These are phyloP conservation scores for Austroboletus festivus DNA, from an alignment of 768 basidiomycete genomes.

Conservation along the genomic window DNA sequence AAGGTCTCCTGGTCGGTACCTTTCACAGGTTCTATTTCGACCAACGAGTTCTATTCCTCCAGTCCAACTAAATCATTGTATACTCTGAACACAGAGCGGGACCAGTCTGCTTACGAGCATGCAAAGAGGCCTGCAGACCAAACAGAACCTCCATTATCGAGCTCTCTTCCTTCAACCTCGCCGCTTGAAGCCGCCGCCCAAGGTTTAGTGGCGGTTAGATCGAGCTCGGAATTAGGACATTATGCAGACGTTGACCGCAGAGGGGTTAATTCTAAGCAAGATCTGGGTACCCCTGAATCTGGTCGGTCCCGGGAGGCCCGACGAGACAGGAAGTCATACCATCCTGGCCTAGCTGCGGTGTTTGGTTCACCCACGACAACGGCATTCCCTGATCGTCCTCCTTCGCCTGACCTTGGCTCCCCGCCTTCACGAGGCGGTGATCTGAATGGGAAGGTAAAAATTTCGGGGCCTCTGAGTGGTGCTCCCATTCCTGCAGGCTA, in stretches of 20 bases:
- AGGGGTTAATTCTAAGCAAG: constrained; percentile 29
- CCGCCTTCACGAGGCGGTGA: constrained; percentile 54
- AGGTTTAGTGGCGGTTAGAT: constrained; percentile 40
- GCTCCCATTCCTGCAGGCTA: constrained; percentile 83
- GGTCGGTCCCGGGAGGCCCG: constrained; percentile 48
- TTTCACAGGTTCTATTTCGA: constrained; percentile 19
- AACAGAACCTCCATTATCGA: constrained; percentile 60
- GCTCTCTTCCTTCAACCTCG: constrained; percentile 50
- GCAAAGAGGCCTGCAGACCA: constrained; percentile 44
- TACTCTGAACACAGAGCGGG: constrained; percentile 36
- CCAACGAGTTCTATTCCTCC: constrained; percentile 35
- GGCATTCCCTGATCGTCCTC: constrained; percentile 35
- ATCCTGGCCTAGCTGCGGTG: constrained; percentile 52
- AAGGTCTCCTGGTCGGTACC: constrained; percentile 56
- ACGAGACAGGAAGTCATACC: constrained; percentile 60
- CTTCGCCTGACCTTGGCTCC: constrained; percentile 49
- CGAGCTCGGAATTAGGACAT: constrained; percentile 81
- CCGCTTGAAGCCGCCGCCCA: constrained; percentile 38
- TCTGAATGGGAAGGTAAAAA: constrained; percentile 67
- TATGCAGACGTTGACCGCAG: constrained; percentile 61
- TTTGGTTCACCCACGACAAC: constrained; percentile 43
- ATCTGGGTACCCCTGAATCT: constrained; percentile 53
- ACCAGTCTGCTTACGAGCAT: constrained; percentile 19
- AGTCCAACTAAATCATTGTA: constrained; percentile 58
- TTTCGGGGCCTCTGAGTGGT: constrained; percentile 85